A percentile compares a stretch with the other conserved stretches of the same genome.
Evolutionary conservation across 768 basidiomycete genomes (phyloP).

Genomic region (Rhizopogon vesiculosus): DNA sequence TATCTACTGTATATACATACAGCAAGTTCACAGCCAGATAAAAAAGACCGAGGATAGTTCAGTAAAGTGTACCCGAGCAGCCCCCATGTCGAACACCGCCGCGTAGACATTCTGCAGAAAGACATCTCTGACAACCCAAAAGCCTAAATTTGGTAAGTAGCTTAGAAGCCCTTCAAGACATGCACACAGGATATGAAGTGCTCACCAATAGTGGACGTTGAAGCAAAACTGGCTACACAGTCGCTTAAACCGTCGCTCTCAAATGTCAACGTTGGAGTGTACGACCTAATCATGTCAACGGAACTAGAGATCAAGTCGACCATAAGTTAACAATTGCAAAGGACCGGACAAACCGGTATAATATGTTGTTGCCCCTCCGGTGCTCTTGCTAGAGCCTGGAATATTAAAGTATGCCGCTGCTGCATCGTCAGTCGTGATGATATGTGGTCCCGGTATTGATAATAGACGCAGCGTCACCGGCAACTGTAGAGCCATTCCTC

Average conservation of each 20-base stretch:
- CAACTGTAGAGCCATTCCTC: slow-evolving; percentile 14
- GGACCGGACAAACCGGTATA: not conserved
- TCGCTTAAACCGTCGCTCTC: slow-evolving; percentile 9
- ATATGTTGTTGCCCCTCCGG: not conserved
- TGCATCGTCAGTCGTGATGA: slow-evolving; percentile 19
- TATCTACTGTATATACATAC: too few relatives aligned
- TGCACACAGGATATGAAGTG: not conserved
- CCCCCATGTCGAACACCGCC: slow-evolving; percentile 21
- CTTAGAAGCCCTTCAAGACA: too few relatives aligned
- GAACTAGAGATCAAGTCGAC: slow-evolving; percentile 1
- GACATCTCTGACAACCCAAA: slow-evolving; percentile 30
- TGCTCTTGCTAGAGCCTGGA: slow-evolving; percentile 16
- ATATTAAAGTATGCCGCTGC: slow-evolving; percentile 29
- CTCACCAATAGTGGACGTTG: slow-evolving; percentile 4
- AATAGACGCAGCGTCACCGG: slow-evolving; percentile 23
- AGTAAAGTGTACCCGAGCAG: slow-evolving; percentile 39
- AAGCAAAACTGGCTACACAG: slow-evolving; percentile 34
- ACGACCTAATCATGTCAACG: slow-evolving; percentile 11
- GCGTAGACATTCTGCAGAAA: slow-evolving; percentile 30
- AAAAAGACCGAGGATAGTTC: slow-evolving; percentile 16
- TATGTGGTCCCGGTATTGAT: slow-evolving; percentile 30
- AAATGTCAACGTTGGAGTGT: slow-evolving; percentile 8
- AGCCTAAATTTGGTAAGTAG: slow-evolving; percentile 9
- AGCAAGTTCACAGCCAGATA: too few relatives aligned
- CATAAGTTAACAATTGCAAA: not conserved